Conservation (phyloP, 2,329 filamentous ascomycete genomes). For the Didymellaceae sp. region DNA sequence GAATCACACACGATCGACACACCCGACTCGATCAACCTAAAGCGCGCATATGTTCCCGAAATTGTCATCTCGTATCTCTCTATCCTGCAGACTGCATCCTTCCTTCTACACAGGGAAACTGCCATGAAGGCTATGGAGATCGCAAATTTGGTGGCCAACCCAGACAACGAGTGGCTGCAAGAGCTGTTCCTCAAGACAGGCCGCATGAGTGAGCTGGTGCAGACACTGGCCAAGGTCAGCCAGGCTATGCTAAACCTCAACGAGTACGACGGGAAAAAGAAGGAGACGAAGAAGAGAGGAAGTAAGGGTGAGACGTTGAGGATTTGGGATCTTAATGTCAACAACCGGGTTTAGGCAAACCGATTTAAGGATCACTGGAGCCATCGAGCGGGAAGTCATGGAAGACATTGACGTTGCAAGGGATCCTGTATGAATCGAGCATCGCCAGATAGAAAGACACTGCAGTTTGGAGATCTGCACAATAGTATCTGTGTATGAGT, state of each 20-base stretch:
- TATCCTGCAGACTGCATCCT: slow-evolving; percentile 79
- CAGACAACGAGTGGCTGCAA: slow-evolving; percentile 42
- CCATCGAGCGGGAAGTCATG: no score
- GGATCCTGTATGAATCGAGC: no score
- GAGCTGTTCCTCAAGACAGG: slow-evolving; percentile 49
- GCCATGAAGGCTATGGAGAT: slow-evolving; percentile 88
- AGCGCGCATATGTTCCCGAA: slow-evolving; percentile 83
- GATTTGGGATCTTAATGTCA: slow-evolving; percentile 51
- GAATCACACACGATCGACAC: slow-evolving; percentile 39
- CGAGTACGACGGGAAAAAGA: slow-evolving; percentile 44
- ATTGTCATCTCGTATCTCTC: slow-evolving; percentile 82
- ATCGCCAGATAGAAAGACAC: no score
- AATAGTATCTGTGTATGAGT: no score
- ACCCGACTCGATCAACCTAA: slow-evolving; percentile 68
- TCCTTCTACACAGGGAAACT: slow-evolving; percentile 74
- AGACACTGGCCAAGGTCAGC: slow-evolving; percentile 75
- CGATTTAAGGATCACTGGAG: no score
- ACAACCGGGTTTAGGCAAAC: slow-evolving; percentile 26
- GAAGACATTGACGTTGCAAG: no score
- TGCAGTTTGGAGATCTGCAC: no score
- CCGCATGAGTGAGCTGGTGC: slow-evolving; percentile 54
- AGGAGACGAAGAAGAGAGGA: slow-evolving; percentile 51
- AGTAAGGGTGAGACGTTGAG: slow-evolving; percentile 51
- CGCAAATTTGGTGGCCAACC: slow-evolving; percentile 70
- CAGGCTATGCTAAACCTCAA: slow-evolving; percentile 69